phyloP scores from a whole-genome alignment of 352 stramenopile species.

The Pythium diclinum region DNA sequence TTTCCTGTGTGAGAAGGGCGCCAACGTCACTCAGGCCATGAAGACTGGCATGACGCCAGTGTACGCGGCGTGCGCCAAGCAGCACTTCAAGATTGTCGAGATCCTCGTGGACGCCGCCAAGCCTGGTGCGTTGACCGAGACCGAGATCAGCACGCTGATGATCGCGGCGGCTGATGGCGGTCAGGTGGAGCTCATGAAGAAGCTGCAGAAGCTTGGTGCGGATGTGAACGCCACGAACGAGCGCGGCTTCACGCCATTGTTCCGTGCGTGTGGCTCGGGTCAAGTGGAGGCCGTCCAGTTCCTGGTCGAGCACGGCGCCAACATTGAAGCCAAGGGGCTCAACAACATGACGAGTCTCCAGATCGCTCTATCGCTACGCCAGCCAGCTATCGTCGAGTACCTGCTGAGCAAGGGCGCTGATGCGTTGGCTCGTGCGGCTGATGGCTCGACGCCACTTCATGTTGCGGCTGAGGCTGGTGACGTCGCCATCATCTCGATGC shows the following conservation, averaged over 20 bases:
- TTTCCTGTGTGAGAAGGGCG: conserved; percentile 46
- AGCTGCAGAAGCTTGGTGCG: conserved; percentile 18
- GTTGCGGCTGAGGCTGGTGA: conserved; percentile 56
- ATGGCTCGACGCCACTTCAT: conserved; percentile 68
- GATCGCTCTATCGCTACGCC: conserved; percentile 64
- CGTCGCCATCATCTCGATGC: conserved; percentile 40
- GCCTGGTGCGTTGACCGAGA: conserved; percentile 5
- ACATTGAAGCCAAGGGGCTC: conserved; percentile 37
- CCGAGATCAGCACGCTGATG: conserved; percentile 29
- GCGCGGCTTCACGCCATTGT: conserved; percentile 28
- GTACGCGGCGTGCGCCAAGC: conserved; percentile 77
- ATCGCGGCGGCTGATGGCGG: conserved; percentile 28
- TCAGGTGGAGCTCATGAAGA: conserved; percentile 23
- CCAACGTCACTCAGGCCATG: conserved; percentile 56
- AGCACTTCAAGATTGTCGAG: conserved; percentile 25
- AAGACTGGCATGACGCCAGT: conserved; percentile 69
- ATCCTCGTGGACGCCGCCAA: conserved; percentile 20
- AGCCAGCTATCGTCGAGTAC: conserved; percentile 41
- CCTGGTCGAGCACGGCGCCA: conserved; percentile 38
- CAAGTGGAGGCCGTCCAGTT: conserved; percentile 60
- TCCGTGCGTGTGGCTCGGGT: conserved; percentile 35
- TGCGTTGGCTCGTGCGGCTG: conserved; percentile 46
- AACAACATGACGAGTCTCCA: conserved; percentile 77
- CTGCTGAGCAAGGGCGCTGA: conserved; percentile 55
- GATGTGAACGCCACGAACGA: conserved; percentile 30